Conservation (phyloP, 2,329 filamentous ascomycete genomes). For the Aphanocladium album region DNA sequence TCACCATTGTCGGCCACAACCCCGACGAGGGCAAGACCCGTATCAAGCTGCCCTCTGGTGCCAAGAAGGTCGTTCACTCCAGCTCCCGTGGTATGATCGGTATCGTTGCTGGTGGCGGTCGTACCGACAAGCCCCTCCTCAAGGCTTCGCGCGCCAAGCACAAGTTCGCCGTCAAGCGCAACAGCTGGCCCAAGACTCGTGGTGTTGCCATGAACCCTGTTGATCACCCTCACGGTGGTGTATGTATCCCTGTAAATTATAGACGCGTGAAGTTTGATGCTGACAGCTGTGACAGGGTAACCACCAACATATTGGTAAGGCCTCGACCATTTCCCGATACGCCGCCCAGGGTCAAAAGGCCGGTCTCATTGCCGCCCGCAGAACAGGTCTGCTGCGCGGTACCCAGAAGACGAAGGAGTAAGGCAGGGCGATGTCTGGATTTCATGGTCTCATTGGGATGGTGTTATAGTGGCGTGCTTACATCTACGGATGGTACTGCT, state of each 20-base stretch:
- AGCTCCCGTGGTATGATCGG: conserved; percentile 95
- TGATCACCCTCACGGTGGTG: conserved; percentile 96
- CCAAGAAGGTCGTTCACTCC: conserved; percentile 98
- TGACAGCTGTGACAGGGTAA: conserved; percentile 68
- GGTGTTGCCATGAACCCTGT: conserved; percentile 99
- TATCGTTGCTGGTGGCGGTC: conserved; percentile 97
- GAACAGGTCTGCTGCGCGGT: conserved; percentile 99
- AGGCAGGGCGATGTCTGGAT: conserved; percentile 33
- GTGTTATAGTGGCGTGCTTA: conserved; percentile 60
- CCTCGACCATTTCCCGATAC: conserved; percentile 98
- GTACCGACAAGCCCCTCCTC: conserved; percentile 98
- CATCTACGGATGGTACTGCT: conserved; percentile 52
- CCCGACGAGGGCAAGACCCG: conserved; percentile 99
- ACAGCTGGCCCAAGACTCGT: conserved; percentile 99
- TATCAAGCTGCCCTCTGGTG: conserved; percentile 97
- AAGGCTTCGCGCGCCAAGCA: conserved; percentile 99
- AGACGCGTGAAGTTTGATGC: conserved; percentile 21
- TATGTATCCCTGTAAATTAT: conserved; percentile 36
- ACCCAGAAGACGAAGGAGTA: conserved; percentile 99
- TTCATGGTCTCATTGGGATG: conserved; percentile 57
- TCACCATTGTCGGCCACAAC: conserved; percentile 97
- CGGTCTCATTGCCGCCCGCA: conserved; percentile 98
- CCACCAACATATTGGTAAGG: conserved; percentile 99
- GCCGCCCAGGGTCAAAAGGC: conserved; percentile 99
- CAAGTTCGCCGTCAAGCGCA: conserved; percentile 99